These are phyloP conservation scores for Cyclostephanos invisitatus DNA, from an alignment of 108 stramenopile species.

Conservation along the genomic window DNA sequence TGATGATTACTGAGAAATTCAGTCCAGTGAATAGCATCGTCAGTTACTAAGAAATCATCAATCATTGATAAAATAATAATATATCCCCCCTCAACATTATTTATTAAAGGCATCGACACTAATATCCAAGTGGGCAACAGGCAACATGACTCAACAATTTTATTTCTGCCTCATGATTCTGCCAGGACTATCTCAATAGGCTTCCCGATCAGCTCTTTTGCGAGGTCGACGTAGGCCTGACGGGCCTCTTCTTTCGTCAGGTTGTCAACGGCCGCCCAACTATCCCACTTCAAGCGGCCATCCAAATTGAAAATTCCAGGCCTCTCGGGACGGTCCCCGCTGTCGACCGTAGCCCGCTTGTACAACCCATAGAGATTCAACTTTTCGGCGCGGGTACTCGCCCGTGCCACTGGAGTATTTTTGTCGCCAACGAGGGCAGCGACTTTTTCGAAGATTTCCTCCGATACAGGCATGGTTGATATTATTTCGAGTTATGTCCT, in stretches of 20 bases:
- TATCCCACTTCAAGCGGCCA: constrained; percentile 41
- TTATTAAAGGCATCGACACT: neutral
- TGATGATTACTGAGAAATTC: neutral
- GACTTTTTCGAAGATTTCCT: constrained; percentile 32
- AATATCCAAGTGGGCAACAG: neutral
- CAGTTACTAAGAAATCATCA: neutral
- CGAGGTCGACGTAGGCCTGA: constrained; percentile 35
- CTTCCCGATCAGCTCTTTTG: constrained; percentile 34
- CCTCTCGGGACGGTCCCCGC: constrained; percentile 9
- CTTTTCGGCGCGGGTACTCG: constrained; percentile 37
- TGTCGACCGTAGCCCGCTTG: constrained; percentile 45
- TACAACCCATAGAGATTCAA: constrained; percentile 50
- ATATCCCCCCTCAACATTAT: too few species aligned
- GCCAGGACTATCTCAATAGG: constrained; percentile 20
- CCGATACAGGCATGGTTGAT: constrained; percentile 29
- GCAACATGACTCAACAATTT: neutral
- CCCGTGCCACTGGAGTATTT: constrained; percentile 25
- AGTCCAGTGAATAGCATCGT: neutral
- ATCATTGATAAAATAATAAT: too few species aligned
- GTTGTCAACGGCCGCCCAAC: constrained; percentile 26
- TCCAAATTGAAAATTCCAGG: constrained; percentile 40
- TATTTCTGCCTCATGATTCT: neutral
- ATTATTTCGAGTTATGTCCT: too few species aligned
- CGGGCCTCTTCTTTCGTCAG: constrained; percentile 32
- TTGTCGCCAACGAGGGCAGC: constrained; percentile 45